These are phyloP conservation scores for Dothidotthia symphoricarpi DNA, from an alignment of 2,329 filamentous ascomycete genomes.

Conservation along the genomic window DNA sequence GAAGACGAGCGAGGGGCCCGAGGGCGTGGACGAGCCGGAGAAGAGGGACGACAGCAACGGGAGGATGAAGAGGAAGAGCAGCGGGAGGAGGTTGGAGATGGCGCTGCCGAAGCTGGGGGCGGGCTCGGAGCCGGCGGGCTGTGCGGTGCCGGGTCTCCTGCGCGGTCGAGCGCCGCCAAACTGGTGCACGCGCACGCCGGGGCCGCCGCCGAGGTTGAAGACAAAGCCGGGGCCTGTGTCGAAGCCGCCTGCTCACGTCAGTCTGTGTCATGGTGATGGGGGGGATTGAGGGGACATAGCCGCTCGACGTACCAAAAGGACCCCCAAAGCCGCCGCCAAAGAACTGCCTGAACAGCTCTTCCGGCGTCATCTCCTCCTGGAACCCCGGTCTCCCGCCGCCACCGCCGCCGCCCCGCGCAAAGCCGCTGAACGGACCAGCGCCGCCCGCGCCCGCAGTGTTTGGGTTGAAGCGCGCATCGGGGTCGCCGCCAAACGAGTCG, in stretches of 20 bases:
- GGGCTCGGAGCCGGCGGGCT: slow-evolving; percentile 54
- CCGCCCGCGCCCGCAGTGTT: slow-evolving; percentile 47
- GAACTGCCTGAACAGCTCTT: slow-evolving; percentile 96
- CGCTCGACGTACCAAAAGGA: slow-evolving; percentile 58
- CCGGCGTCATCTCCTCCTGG: slow-evolving; percentile 89
- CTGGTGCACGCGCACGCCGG: slow-evolving; percentile 90
- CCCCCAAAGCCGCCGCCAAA: slow-evolving; percentile 75
- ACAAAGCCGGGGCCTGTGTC: slow-evolving; percentile 84
- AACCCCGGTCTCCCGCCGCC: slow-evolving; percentile 54
- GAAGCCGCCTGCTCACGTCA: slow-evolving; percentile 57
- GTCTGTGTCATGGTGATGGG: background rate
- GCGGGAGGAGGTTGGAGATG: slow-evolving; percentile 75
- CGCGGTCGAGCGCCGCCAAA: slow-evolving; percentile 81
- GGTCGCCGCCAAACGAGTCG: slow-evolving; percentile 87
- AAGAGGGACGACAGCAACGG: slow-evolving; percentile 80
- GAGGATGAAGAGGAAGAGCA: slow-evolving; percentile 80
- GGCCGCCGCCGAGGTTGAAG: slow-evolving; percentile 90
- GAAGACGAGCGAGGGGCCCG: slow-evolving; percentile 72
- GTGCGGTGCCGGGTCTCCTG: slow-evolving; percentile 63
- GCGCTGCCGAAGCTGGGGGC: slow-evolving; percentile 51
- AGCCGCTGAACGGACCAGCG: slow-evolving; percentile 64
- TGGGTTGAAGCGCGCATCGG: slow-evolving; percentile 78
- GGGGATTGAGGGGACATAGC: background rate
- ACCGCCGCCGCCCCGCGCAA: slow-evolving; percentile 54
- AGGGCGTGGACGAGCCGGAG: slow-evolving; percentile 46